A percentile compares a stretch with the other conserved stretches of the same genome.
phyloP scores from a whole-genome alignment of 371 early-diverging fungal species.

The Mortierella sp. region DNA sequence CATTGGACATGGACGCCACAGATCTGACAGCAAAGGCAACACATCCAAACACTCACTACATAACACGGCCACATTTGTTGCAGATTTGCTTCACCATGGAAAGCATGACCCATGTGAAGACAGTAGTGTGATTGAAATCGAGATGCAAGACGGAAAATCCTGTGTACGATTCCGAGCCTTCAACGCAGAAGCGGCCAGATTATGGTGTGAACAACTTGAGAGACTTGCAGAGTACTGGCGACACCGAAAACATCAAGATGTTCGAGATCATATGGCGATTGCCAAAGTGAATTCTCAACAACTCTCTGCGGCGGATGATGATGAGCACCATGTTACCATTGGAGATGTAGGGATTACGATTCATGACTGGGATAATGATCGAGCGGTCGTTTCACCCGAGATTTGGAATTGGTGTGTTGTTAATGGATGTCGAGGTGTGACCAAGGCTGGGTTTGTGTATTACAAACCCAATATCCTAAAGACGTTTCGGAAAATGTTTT shows the following conservation, averaged over 20 bases:
- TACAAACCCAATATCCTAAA: slow-evolving; percentile 62
- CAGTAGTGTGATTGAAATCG: slow-evolving; percentile 51
- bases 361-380: slow-evolving; percentile 50
- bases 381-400: slow-evolving; percentile 58
- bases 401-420: slow-evolving; percentile 69
- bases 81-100: slow-evolving; percentile 22
- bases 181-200: slow-evolving; percentile 61
- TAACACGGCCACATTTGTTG: slow-evolving; percentile 34
- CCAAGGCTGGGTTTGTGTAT: slow-evolving; percentile 69
- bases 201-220: slow-evolving; percentile 65
- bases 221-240: slow-evolving; percentile 66
- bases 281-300: slow-evolving; percentile 37
- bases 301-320: slow-evolving; percentile 49
- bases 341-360: slow-evolving; percentile 28
- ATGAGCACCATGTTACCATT: slow-evolving; percentile 21
- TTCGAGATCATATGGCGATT: slow-evolving; percentile 55
- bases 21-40: not conserved
- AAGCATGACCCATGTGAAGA: slow-evolving; percentile 11
- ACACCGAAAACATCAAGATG: slow-evolving; percentile 61
- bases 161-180: slow-evolving; percentile 55
- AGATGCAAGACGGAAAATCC: slow-evolving; percentile 36
- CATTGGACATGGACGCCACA: not conserved
- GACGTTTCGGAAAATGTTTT: slow-evolving; percentile 66
- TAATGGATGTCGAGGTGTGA: slow-evolving; percentile 58
- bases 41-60: not conserved